Conservation (phyloP, 306 rosid genomes). For the Crotalaria pallida region DNA sequence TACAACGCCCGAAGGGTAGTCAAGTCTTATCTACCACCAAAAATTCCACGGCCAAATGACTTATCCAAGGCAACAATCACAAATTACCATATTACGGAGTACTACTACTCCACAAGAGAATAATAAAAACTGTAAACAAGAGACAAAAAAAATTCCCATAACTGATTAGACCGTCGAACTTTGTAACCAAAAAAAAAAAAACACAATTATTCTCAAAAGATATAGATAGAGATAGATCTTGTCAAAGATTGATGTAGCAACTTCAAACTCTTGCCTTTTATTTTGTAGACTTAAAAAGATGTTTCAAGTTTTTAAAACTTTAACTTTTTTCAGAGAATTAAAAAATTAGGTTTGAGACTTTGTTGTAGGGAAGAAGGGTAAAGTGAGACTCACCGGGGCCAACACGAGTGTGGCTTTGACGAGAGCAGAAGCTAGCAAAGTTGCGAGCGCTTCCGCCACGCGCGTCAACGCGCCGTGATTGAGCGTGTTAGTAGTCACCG, state of each 20-base stretch:
- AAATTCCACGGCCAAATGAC: not conserved
- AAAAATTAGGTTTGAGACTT: not conserved
- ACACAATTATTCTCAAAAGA: conserved; percentile 22
- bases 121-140: not conserved
- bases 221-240: conserved; percentile 21
- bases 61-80: not conserved
- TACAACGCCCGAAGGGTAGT: not conserved
- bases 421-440: conserved; percentile 59
- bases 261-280: not conserved
- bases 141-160: not conserved
- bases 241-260: not conserved
- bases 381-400: conserved; percentile 43
- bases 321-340: not conserved
- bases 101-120: too few species aligned
- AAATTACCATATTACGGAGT: not conserved
- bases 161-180: conserved; percentile 1
- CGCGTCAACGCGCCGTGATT: conserved; percentile 46
- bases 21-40: not conserved
- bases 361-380: not conserved
- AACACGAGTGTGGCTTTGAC: conserved; percentile 49
- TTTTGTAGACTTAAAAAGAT: not conserved
- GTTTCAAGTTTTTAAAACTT: not conserved
- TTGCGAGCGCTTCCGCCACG: conserved; percentile 51
- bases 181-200: not conserved
- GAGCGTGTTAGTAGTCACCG: conserved; percentile 41